Base-by-base conservation (phyloP, 306 rosid genomes). In the Inga laurina region DNA sequence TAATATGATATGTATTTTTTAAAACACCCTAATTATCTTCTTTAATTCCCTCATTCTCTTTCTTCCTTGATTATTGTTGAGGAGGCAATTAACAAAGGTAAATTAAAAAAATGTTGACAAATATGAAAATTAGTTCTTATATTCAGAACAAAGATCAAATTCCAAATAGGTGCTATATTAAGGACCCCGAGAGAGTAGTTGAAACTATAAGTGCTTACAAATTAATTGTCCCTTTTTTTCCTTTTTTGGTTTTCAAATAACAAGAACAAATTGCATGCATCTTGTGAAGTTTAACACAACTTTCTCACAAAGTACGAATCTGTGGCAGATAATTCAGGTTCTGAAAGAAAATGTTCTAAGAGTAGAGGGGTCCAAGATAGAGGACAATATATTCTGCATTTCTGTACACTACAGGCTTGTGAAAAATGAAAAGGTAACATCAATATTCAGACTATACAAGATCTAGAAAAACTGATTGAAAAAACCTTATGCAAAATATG, bases 391-490 rank as follows among this genome's bases (percentile, higher is more conserved):
- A 75, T 90, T 84, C 59, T 88, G 95, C 30, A n/a, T 82, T 39
- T 79, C 79, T 27, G 90, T 91, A 13, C 93, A 91, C 84, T 91
- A 79, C 70, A 79, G 95, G 2, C 72, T 80, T 22, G 93, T 91
- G 76, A 79, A 85, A 77, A 87, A 73, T 57, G 90, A 90, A 62
- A 71, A 86, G 93, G 95, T 90, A 84, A 30, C 8, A 8, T 0
- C 5, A 8, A 14, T 15, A 72, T 75, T 73, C 22, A 34, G 19
- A 32, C 10, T 46, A 3, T 48, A 22, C 84, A 48, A 68, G 21
- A 74, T 68, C 34, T 10, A 68, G 24, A 13, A 48, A 62, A 79
- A 6, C 65, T 35, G 12, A 76, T 5, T 2, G 2, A 1, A 18
- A 51, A 54, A 10, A 6, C 24, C 71, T 68, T 16, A 57, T 35